Base-by-base conservation (phyloP, 331 rosid genomes). In the Stylosanthes scabra region DNA sequence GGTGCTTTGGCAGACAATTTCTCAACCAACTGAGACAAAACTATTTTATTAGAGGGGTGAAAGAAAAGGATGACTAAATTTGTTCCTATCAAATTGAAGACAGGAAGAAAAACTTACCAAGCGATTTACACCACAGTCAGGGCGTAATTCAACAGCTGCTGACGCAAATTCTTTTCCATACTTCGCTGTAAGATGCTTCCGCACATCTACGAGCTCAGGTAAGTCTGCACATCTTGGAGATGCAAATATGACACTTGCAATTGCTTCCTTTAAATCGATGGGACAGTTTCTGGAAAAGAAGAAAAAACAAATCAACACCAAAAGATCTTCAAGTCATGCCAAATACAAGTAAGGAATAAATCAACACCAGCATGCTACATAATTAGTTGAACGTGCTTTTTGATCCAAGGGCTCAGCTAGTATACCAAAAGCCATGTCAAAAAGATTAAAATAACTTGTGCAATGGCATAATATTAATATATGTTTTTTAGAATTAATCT, bases 101-200 rank as follows among this genome's bases (percentile, higher is more conserved):
- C 56, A 63, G 58, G 64, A 46, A 77, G 58, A 82, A 70, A 74
- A 78, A 83, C 91, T 77, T 81, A 85, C 99, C 99, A 90, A 68
- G 71, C 97, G 97, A 81, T 85, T 86, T 44, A 92, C 99, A 14
- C 99, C 98, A 82, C 97, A 92, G 66, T 95, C 96, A 4, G 99
- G 98, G 46, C 98, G 99, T 79, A 95, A 60, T 59, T 95, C 99
- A 45, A 82, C 49, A 74, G 99, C 97, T 3, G 96, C 88, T 66
- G 92, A 58, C 72, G 79, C 67, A 47, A 95, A 95, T 46, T 95
- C 97, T 81, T 95, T 95, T 60, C 98, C 99, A 60, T 92, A 95
- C 82, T 92, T 95, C 37, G 93, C 72, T 3, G 91, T 67, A 2
- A 95, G 78, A 54, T 88, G 97, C 79, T 95, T 95, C 79, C 86